Conservation (phyloP, 441 rosid species). For the Jatropha multifida region DNA sequence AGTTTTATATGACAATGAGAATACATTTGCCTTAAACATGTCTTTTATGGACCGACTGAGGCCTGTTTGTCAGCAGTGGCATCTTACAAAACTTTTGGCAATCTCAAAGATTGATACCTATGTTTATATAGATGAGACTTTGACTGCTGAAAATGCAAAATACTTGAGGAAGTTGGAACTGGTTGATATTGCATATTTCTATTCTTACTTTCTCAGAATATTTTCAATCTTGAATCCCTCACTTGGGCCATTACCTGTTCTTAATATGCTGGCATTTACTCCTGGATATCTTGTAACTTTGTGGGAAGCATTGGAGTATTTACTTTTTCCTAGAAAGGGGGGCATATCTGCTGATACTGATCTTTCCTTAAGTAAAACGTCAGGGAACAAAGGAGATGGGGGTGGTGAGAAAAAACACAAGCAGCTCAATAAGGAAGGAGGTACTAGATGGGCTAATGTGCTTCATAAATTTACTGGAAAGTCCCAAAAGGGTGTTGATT, state of each 20-base stretch:
- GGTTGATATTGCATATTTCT: conserved; percentile 74
- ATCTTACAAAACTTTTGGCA: conserved; percentile 76
- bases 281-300: conserved; percentile 74
- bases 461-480: conserved; percentile 79
- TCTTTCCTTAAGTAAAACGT: conserved; percentile 31
- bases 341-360: conserved; percentile 25
- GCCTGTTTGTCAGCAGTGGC: conserved; percentile 94
- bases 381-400: conserved; percentile 40
- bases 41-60: conserved; percentile 61
- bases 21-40: conserved; percentile 38
- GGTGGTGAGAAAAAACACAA: conserved; percentile 50
- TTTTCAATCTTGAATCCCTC: conserved; percentile 61
- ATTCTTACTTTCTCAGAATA: conserved; percentile 84
- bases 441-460: conserved; percentile 66
- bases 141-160: conserved; percentile 31
- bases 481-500: conserved; percentile 47
- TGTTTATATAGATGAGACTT: conserved; percentile 33
- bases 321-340: conserved; percentile 44
- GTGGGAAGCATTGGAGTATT: conserved; percentile 69
- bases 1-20: conserved; percentile 32
- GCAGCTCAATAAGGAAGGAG: conserved; percentile 55
- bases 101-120: conserved; percentile 39
- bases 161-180: conserved; percentile 48
- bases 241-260: conserved; percentile 75
- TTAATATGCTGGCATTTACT: conserved; percentile 88